Conservation (phyloP, 2,329 filamentous ascomycete species). For the Phoma sp. region DNA sequence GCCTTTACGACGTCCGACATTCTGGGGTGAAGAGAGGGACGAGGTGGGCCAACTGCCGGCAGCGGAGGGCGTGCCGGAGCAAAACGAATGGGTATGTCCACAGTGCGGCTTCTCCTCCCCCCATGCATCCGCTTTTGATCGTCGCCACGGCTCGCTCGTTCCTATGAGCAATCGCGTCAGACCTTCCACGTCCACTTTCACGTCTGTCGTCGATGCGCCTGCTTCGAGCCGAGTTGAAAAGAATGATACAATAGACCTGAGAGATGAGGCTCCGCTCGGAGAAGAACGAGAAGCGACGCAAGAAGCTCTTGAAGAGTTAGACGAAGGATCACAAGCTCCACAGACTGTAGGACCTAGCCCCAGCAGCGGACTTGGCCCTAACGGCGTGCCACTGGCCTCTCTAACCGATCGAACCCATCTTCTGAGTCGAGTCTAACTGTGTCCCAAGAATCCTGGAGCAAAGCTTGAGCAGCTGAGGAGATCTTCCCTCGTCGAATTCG, state of each 20-base stretch:
- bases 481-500: constrained; percentile 52
- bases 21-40: constrained; percentile 69
- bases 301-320: constrained; percentile 6
- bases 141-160: constrained; percentile 26
- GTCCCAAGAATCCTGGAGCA: constrained; percentile 52
- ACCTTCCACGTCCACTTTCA: constrained; percentile 21
- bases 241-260: not conserved
- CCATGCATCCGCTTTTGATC: constrained; percentile 39
- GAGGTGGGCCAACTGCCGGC: constrained; percentile 68
- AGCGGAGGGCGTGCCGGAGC: constrained; percentile 83
- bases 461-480: constrained; percentile 57
- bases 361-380: constrained; percentile 28
- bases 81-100: constrained; percentile 92
- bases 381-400: constrained; percentile 39
- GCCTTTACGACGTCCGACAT: constrained; percentile 71
- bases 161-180: constrained; percentile 28
- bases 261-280: constrained; percentile 8
- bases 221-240: not conserved
- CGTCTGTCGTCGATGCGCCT: constrained; percentile 10
- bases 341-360: not conserved
- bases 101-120: constrained; percentile 45
- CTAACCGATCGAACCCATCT: constrained; percentile 36
- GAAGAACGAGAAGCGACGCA: constrained; percentile 9
- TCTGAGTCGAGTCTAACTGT: constrained; percentile 38
- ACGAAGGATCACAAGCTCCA: not conserved